These are phyloP conservation scores for Quercus parvula DNA, from an alignment of 306 rosid genomes.

Conservation along the genomic window DNA sequence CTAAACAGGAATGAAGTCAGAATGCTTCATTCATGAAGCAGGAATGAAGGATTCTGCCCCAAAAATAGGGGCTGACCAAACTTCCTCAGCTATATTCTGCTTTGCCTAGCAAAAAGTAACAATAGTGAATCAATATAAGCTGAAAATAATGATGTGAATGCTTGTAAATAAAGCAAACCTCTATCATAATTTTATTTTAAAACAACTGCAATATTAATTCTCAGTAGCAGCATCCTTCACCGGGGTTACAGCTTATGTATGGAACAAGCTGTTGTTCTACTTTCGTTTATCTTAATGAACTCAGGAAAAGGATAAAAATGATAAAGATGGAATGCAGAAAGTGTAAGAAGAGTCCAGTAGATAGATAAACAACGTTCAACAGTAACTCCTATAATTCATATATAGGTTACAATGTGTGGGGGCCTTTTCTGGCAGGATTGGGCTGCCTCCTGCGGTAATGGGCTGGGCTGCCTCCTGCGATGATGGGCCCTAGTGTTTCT, in stretches of 20 bases:
- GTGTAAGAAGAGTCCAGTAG: neutral
- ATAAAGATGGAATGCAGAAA: too few relatives aligned
- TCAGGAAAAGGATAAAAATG: too few relatives aligned
- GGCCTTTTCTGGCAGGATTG: too few relatives aligned
- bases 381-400: neutral
- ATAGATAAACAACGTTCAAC: neutral
- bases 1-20: constrained; percentile 57
- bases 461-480: too few relatives aligned
- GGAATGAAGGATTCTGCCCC: constrained; percentile 30
- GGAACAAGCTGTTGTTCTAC: too few relatives aligned
- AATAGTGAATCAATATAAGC: constrained; percentile 14
- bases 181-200: neutral
- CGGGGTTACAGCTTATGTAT: too few relatives aligned
- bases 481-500: too few relatives aligned
- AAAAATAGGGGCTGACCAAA: constrained; percentile 33
- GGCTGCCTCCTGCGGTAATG: too few relatives aligned
- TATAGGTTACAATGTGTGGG: neutral
- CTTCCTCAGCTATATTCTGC: constrained; percentile 34
- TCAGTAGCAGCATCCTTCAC: neutral
- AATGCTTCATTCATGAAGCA: constrained; percentile 35
- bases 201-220: neutral
- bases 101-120: constrained; percentile 22
- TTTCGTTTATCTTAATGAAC: too few relatives aligned
- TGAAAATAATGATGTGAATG: neutral
- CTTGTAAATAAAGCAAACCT: neutral